Evolutionary conservation across 192 early-diverging fungal genomes (phyloP).

Genomic region (Linnemannia zychae): DNA sequence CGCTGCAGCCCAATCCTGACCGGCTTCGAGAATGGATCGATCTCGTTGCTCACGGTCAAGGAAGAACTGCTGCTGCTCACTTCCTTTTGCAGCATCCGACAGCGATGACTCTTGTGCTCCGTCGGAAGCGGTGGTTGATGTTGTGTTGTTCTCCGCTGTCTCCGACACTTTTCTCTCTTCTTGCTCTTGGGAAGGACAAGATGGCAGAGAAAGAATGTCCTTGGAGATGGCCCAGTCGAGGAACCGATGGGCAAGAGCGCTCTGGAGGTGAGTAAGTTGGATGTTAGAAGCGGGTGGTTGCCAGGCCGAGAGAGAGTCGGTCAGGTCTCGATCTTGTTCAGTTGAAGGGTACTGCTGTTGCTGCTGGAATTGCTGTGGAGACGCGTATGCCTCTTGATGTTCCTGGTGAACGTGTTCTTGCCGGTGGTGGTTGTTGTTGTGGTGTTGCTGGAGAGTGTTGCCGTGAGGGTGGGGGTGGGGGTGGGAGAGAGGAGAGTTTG

Average conservation of each 20-base stretch:
- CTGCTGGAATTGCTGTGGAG: neutral
- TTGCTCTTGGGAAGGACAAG: neutral
- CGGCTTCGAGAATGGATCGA: constrained; percentile 10
- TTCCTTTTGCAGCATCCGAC: neutral
- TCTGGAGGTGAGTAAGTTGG: constrained; percentile 37
- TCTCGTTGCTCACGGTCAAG: constrained; percentile 13
- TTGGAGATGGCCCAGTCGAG: constrained; percentile 35
- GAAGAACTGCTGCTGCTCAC: neutral
- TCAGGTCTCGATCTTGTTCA: neutral
- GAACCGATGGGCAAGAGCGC: constrained; percentile 35
- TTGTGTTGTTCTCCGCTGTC: neutral
- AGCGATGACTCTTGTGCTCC: neutral
- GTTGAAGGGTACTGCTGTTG: neutral
- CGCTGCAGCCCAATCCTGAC: constrained; percentile 30
- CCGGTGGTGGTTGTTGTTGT: neutral
- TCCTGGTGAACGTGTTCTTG: neutral
- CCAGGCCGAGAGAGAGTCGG: constrained; percentile 18
- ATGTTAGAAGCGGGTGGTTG: constrained; percentile 34
- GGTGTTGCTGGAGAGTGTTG: neutral
- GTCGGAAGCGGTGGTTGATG: neutral
- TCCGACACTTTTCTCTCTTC: neutral
- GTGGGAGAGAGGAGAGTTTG: neutral
- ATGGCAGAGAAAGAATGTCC: constrained; percentile 6
- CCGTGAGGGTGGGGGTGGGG: neutral
- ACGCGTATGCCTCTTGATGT: neutral